These are phyloP conservation scores for Fraxinus floribunda DNA, from an alignment of 305 asterid genomes.

Conservation along the genomic window DNA sequence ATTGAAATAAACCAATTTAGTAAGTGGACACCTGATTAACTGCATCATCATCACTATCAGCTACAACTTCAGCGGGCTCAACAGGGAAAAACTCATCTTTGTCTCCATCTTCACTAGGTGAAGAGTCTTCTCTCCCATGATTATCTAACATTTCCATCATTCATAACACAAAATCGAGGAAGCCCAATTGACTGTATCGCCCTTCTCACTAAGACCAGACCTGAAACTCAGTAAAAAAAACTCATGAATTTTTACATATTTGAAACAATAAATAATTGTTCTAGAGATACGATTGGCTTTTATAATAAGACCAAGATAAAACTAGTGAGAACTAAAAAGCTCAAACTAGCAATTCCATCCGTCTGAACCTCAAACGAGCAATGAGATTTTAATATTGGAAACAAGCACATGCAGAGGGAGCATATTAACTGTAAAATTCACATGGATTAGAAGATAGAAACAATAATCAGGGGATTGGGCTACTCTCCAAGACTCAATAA, in stretches of 20 bases:
- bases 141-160: conserved; percentile 51
- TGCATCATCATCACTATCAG: conserved; percentile 43
- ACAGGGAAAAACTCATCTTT: conserved; percentile 14
- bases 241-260: conserved; percentile 21
- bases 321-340: neutral
- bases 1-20: conserved; percentile 6
- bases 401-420: neutral
- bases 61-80: conserved; percentile 30
- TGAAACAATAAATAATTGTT: neutral
- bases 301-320: neutral
- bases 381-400: neutral
- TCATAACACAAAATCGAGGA: conserved; percentile 30
- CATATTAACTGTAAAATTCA: neutral
- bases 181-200: conserved; percentile 24
- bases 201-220: conserved; percentile 36
- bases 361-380: neutral
- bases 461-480: neutral
- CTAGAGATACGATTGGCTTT: neutral
- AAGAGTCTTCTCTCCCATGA: conserved; percentile 37
- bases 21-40: conserved; percentile 45
- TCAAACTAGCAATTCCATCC: neutral
- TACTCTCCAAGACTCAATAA: neutral
- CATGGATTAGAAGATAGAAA: neutral
- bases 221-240: conserved; percentile 34
- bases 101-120: conserved; percentile 42